Evolutionary conservation across 164 flowering plant species (phyloP), one percentile per base, ranked within the genome.

Genomic region (Stephania cephalantha): DNA sequence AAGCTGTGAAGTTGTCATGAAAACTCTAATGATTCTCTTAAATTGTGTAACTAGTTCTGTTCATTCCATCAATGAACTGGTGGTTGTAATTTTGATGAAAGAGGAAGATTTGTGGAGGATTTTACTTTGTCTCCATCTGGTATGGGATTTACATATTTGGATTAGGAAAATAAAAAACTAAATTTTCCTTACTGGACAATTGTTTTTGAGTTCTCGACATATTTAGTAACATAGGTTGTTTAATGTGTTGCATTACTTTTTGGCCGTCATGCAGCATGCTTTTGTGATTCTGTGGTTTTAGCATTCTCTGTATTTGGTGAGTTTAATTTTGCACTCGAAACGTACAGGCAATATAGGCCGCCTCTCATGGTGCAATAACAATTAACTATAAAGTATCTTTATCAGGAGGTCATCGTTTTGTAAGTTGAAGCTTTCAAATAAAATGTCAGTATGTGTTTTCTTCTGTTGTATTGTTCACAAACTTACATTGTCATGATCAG

Each of bases 271-370:
- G 76, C 45, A 74, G 46, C 29, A 48, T 66, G 15, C 15, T 29
- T 22, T 30, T 11, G 55, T 73, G 18, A 9, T 70, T 35, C 42
- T 22, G 44, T 76, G 9, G 29, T 30, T n/a, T 44, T 68, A 20
- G 9, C 48, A 15, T 69, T 72, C 13, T 53, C 58, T 55, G 18
- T 74, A 55, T 46, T 72, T 80, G 76, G 70, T 79, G 82, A 74
- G 74, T 75, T 79, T 74, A 82, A 79, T 73, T 63, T 63, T 78
- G 83, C 79, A 78, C 58, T 77, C 72, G 69, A 82, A 82, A 77
- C 78, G 73, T 79, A 79, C 84, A 79, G 81, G 81, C 82, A 79
- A 79, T 82, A 82, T 79, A 77, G 76, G 84, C 78, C 74, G 78
- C 78, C 80, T 79, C 78, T 77, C 78, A 79, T 82, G 84, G 82